Base-by-base conservation (phyloP, 352 stramenopile species). In the Pythium guiyangense region DNA sequence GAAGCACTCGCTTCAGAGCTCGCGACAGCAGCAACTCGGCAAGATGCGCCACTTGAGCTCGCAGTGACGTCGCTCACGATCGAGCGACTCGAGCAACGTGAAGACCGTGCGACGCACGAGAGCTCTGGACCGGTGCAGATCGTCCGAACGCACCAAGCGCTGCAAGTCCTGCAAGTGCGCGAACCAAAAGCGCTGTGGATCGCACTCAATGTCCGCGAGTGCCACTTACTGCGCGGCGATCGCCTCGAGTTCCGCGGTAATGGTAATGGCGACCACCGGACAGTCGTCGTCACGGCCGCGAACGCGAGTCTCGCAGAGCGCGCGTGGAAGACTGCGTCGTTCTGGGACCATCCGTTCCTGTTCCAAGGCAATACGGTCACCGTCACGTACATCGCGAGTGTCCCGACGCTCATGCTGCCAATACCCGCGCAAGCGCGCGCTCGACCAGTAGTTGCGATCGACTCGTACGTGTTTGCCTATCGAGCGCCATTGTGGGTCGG, bases 321-420 rank as follows among this genome's bases (percentile, higher is more conserved):
- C 17, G 43, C 44, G 31, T 59, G 44, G 53, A 20, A 39, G 44
- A 47, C 46, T 25, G 55, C 71, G 6, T 15, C 69, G 18, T 50
- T 84, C 15, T 73, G 67, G 49, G 70, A 69, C 35, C 71, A 84
- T 40, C 71, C 74, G 20, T 70, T 85, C 49, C 57, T 87, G 47
- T 52, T 78, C 20, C 18, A 58, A 49, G 75, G 78, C 14, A 57
- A 71, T 35, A 56, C 47, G 1, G 55, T 84, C 17, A 67, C 68
- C 15, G 37, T 88, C 45, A 66, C 83, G 61, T 86, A 88, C 55
- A 71, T 71, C 22, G 75, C 75, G 4, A 81, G 73, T 63, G 58
- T 84, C 42, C 51, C 53, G 46, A 84, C 77, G 26, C 48, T 84
- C 8, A 58, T 74, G 53, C 68, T 81, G 22, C 70, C 74, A 22